Evolutionary conservation across 208 protist species (phyloP).

Genomic region (Entamoeba dispar): DNA sequence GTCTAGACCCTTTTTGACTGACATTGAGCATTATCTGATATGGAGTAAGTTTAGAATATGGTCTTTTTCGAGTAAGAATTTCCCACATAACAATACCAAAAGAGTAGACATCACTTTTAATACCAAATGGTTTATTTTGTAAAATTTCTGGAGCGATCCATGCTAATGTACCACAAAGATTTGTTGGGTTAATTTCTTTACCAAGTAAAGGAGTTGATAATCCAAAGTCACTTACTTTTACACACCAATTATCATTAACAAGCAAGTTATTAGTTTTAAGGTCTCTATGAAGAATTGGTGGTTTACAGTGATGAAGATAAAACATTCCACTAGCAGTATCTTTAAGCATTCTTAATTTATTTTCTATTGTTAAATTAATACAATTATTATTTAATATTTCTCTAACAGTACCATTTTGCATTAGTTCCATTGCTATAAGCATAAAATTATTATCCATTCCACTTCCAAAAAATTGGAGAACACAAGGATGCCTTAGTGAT

Average conservation of each 20-base stretch:
- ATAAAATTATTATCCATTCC: slow-evolving; percentile 32
- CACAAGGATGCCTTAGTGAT: slow-evolving; percentile 32
- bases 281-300: slow-evolving; percentile 6
- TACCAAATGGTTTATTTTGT: slow-evolving; percentile 15
- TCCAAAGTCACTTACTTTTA: slow-evolving; percentile 13
- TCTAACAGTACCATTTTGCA: slow-evolving; percentile 13
- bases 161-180: neutral
- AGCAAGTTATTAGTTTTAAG: slow-evolving; percentile 8
- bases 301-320: slow-evolving; percentile 2
- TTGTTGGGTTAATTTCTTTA: neutral
- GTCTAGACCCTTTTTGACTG: neutral
- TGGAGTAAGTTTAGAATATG: slow-evolving; percentile 8
- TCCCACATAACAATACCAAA: slow-evolving; percentile 39
- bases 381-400: neutral
- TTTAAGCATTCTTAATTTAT: neutral
- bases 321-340: neutral
- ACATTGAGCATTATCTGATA: neutral
- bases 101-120: slow-evolving; percentile 36
- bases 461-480: slow-evolving; percentile 38
- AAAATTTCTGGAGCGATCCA: slow-evolving; percentile 36
- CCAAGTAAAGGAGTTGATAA: neutral
- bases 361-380: neutral
- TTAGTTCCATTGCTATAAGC: slow-evolving; percentile 34
- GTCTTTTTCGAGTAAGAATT: slow-evolving; percentile 27
- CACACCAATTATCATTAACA: slow-evolving; percentile 2